Conservation (phyloP, 306 rosid genomes). For the Arachis stenosperma region DNA sequence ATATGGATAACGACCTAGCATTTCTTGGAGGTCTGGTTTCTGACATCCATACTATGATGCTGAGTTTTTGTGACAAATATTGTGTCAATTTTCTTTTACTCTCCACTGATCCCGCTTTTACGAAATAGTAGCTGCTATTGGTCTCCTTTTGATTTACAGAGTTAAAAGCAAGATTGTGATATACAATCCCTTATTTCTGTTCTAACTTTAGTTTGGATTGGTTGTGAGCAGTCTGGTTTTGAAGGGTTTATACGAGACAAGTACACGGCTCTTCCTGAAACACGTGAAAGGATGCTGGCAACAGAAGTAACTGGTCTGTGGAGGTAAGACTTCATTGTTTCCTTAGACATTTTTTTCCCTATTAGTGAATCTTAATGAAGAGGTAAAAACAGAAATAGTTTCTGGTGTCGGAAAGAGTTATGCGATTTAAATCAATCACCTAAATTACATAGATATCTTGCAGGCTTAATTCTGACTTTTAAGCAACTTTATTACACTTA, state of each 20-base stretch:
- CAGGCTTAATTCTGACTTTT: slow-evolving; percentile 10
- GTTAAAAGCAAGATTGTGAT: slow-evolving; percentile 2
- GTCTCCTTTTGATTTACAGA: not conserved
- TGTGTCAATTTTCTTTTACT: not conserved
- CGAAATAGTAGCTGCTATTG: slow-evolving; percentile 1
- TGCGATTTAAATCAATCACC: slow-evolving; percentile 14
- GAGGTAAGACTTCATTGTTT: slow-evolving; percentile 56
- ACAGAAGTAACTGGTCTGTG: slow-evolving; percentile 85
- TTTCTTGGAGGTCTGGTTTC: not conserved
- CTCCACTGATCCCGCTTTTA: not conserved
- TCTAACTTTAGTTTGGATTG: slow-evolving; percentile 26
- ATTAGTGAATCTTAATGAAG: slow-evolving; percentile 4
- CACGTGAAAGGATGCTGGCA: slow-evolving; percentile 87
- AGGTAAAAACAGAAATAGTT: not conserved
- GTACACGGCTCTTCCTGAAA: slow-evolving; percentile 89
- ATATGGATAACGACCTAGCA: not conserved
- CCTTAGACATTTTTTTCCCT: not conserved
- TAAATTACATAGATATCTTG: slow-evolving; percentile 7
- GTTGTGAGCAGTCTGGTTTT: slow-evolving; percentile 84
- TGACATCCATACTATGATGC: not conserved
- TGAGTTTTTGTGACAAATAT: not conserved
- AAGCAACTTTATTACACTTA: slow-evolving; percentile 1
- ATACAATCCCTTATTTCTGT: slow-evolving; percentile 1
- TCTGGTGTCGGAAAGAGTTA: slow-evolving; percentile 2
- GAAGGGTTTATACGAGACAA: slow-evolving; percentile 81